These are phyloP conservation scores for Xylariaceae sp. DNA, from an alignment of 2,329 filamentous ascomycete species.

Conservation along the genomic window DNA sequence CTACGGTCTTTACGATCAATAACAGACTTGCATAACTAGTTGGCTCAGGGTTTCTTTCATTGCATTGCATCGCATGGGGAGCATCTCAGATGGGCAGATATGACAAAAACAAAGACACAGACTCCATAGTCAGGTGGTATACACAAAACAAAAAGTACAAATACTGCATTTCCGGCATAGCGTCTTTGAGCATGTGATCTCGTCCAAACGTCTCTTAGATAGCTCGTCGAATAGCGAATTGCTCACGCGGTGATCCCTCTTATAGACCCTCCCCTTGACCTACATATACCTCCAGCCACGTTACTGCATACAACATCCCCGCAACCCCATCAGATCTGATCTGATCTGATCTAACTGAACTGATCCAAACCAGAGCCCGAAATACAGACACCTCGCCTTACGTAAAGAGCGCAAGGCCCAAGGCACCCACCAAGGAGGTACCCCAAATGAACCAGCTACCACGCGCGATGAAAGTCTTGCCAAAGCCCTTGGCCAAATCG, in stretches of 20 bases:
- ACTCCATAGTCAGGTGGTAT: not conserved
- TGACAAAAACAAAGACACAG: slow-evolving; percentile 5
- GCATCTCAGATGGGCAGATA: not conserved
- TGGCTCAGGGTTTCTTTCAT: slow-evolving; percentile 1
- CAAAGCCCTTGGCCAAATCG: slow-evolving; percentile 56
- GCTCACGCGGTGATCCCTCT: too few relatives aligned
- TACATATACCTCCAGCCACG: not conserved
- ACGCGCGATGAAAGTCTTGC: slow-evolving; percentile 49
- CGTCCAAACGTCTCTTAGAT: not conserved
- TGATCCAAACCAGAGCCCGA: not conserved
- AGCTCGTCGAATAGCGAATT: too few relatives aligned
- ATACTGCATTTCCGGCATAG: slow-evolving; percentile 16
- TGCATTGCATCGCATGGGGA: not conserved
- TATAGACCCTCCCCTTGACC: too few relatives aligned
- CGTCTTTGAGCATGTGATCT: not conserved
- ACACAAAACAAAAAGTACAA: slow-evolving; percentile 14
- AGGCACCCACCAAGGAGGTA: slow-evolving; percentile 45
- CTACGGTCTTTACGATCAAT: not conserved
- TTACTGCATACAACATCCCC: not conserved
- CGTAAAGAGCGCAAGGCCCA: slow-evolving; percentile 53
- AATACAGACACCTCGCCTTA: slow-evolving; percentile 31
- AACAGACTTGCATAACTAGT: not conserved
- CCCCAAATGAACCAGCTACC: slow-evolving; percentile 54
- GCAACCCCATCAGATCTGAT: not conserved
- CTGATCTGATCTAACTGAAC: not conserved